Evolutionary conservation across 805 yeast species (phyloP).

Genomic region (Vanderwaltozyma yarrowii): DNA sequence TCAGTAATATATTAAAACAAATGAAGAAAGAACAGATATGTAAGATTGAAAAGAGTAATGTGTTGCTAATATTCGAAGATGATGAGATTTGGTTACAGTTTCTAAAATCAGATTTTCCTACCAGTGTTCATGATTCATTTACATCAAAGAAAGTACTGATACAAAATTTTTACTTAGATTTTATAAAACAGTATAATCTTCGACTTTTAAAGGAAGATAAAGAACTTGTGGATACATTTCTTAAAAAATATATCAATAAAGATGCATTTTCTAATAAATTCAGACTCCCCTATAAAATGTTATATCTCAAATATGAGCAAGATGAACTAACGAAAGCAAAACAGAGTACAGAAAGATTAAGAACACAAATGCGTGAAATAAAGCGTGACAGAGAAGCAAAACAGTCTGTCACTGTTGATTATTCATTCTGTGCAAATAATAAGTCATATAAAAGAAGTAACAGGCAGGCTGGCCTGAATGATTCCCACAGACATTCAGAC

Average conservation of each 20-base stretch:
- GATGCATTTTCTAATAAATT: conserved; percentile 19
- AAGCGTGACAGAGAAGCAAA: conserved; percentile 26
- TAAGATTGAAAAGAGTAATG: conserved; percentile 26
- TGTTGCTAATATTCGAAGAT: conserved; percentile 30
- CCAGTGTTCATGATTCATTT: conserved; percentile 25
- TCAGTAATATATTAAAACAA: conserved; percentile 22
- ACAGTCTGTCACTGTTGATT: conserved; percentile 20
- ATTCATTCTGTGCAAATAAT: conserved; percentile 11
- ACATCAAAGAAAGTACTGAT: conserved; percentile 20
- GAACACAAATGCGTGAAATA: conserved; percentile 23
- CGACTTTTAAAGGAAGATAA: conserved; percentile 4
- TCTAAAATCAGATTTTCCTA: conserved; percentile 28
- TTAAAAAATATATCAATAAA: conserved; percentile 11
- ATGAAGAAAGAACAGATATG: conserved; percentile 26
- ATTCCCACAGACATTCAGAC: conserved; percentile 3
- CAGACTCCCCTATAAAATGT: conserved; percentile 28
- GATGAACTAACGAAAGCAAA: conserved; percentile 28
- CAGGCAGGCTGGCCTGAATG: background rate
- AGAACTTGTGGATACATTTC: conserved; percentile 9
- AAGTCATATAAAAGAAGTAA: conserved; percentile 4
- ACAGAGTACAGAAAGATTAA: conserved; percentile 27
- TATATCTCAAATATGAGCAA: conserved; percentile 26
- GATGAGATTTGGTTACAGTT: conserved; percentile 29
- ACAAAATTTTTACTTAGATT: conserved; percentile 11
- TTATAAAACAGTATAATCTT: conserved; percentile 9